Conservation (phyloP, 2,329 filamentous ascomycete genomes). For the Sporothrix brunneoviolacea region DNA sequence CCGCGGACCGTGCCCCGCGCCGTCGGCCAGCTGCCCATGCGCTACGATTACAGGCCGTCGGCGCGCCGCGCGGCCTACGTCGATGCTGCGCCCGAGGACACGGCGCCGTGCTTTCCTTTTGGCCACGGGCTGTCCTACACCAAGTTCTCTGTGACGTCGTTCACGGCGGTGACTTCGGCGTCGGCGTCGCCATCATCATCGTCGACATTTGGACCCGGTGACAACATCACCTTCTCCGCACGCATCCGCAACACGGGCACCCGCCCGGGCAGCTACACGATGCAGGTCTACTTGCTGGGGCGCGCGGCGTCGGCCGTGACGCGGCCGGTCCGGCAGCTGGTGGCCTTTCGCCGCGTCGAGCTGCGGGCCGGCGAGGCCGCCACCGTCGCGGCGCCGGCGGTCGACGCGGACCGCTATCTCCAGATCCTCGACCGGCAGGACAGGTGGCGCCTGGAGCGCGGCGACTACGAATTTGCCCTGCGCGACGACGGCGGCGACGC, state of each 20-base stretch:
- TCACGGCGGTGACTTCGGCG: background rate
- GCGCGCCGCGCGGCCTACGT: background rate
- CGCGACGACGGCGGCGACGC: too few relatives aligned
- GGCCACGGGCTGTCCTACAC: slow-evolving; percentile 1
- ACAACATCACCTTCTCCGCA: background rate
- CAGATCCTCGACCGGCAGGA: background rate
- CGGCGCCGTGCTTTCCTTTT: background rate
- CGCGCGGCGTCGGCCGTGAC: background rate
- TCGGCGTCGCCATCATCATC: too few relatives aligned
- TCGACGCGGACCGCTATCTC: slow-evolving; percentile 1
- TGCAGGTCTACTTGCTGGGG: background rate
- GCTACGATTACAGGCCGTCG: slow-evolving; percentile 7
- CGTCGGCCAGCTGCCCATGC: background rate
- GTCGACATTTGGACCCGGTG: background rate
- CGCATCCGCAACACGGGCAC: too few relatives aligned
- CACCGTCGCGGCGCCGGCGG: background rate
- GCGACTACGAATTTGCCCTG: too few relatives aligned
- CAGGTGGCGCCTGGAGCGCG: too few relatives aligned
- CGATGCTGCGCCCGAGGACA: background rate
- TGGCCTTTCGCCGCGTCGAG: background rate
- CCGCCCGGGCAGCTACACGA: background rate
- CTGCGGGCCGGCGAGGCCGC: background rate
- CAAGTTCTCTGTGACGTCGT: background rate
- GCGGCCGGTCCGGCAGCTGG: slow-evolving; percentile 1
- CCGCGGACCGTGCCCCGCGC: background rate